Conservation (phyloP, 495 filamentous ascomycete genomes). For the Parathielavia hyrcaniae region DNA sequence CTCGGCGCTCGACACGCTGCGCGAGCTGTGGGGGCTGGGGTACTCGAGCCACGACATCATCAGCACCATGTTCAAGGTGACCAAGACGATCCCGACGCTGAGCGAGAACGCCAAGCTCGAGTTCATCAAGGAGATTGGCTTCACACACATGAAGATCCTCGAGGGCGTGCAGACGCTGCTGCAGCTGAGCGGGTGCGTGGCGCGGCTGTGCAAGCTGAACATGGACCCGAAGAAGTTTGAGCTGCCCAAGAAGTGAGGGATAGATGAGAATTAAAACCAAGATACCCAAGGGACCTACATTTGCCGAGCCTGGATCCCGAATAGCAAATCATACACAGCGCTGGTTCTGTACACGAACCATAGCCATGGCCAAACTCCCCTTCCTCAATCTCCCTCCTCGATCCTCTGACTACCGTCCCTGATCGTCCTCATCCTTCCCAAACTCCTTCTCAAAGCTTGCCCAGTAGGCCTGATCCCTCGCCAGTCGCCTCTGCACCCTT, state of each 20-base stretch:
- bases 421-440: constrained; percentile 35
- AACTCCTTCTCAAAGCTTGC: constrained; percentile 42
- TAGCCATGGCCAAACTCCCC: not conserved
- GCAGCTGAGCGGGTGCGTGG: constrained; percentile 86
- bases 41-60: constrained; percentile 98
- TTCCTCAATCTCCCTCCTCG: not conserved
- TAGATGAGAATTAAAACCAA: not conserved
- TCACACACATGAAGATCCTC: constrained; percentile 97
- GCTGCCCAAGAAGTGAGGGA: constrained; percentile 36
- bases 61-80: constrained; percentile 97
- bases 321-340: not conserved
- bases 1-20: constrained; percentile 73
- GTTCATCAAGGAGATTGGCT: constrained; percentile 97
- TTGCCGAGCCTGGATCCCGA: not conserved
- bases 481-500: constrained; percentile 57
- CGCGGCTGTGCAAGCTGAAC: constrained; percentile 84
- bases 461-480: constrained; percentile 59
- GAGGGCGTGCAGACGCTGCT: constrained; percentile 93
- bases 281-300: constrained; percentile 12
- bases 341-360: not conserved
- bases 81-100: constrained; percentile 83
- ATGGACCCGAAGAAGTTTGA: constrained; percentile 89
- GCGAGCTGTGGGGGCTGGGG: constrained; percentile 88
- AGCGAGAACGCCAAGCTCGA: constrained; percentile 92
- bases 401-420: not conserved